A percentile compares a stretch with the other conserved stretches of the same genome.
These are phyloP conservation scores for Brassica juncea DNA, from an alignment of 345 rosid genomes.

Conservation along the genomic window DNA sequence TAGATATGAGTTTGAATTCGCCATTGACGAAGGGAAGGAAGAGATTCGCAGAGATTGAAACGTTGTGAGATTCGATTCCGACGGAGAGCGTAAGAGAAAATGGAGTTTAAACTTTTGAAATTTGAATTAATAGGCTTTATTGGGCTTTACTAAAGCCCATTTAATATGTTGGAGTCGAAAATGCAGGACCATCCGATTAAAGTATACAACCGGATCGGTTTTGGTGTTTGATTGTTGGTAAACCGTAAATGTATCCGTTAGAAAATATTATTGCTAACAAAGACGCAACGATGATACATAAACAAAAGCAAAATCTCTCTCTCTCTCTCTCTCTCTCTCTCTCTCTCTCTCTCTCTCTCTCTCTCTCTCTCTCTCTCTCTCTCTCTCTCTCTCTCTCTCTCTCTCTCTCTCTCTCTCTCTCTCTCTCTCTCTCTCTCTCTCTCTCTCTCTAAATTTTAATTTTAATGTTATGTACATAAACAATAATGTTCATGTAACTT, in stretches of 20 bases:
- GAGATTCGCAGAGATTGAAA: slow-evolving; percentile 13
- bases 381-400: too few species aligned
- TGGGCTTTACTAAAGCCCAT: background rate
- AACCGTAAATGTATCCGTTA: background rate
- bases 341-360: too few species aligned
- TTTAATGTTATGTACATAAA: background rate
- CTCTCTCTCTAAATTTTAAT: too few species aligned
- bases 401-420: too few species aligned
- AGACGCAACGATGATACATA: too few species aligned
- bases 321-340: too few species aligned
- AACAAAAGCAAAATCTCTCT: too few species aligned
- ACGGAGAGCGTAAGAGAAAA: slow-evolving; percentile 1
- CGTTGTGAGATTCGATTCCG: background rate
- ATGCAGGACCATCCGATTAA: background rate
- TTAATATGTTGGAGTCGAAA: background rate
- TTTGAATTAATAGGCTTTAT: background rate
- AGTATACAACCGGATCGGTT: background rate
- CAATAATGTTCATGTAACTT: too few species aligned
- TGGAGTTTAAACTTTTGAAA: background rate
- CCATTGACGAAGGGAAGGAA: slow-evolving; percentile 44
- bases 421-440: too few species aligned
- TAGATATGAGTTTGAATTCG: slow-evolving; percentile 48
- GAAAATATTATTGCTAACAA: background rate
- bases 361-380: too few species aligned
- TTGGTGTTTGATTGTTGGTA: too few species aligned